Evolutionary conservation across 352 stramenopile genomes (phyloP), one percentile per base, ranked within the genome.

Genomic region (Pythium brassicae): DNA sequence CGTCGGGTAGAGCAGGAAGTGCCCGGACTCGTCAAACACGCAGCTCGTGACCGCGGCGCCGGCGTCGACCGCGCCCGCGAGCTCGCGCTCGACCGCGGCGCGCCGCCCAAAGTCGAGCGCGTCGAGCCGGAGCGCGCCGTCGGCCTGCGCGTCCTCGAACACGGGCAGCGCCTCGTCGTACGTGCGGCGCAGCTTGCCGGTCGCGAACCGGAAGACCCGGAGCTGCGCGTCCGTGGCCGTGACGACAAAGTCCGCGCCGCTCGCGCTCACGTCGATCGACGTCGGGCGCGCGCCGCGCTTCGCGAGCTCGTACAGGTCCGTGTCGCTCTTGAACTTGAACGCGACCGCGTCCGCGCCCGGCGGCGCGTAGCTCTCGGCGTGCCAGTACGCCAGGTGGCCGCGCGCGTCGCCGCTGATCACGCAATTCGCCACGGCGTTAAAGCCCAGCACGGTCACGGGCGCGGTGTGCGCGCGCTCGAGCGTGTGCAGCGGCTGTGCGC

Each of bases 321-420:
- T 99, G 40, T 98, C 87, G 22, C 97, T 83, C 69, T 99, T 99
- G 39, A 94, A 97, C 53, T 87, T 77, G 68, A 97, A 99, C 49
- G 80, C 78, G 23, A 76, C 51, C 9, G 59, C 53, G 7, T 40
- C 43, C 0, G 35, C 22, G 12, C 26, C 19, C 4, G 83, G 78
- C 9, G 83, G 70, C 49, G 76, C 80, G 70, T 72, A 87, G 53
- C 74, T 85, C 45, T 89, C 71, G 4, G 80, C 64, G 50, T 80
- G 79, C 96, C 96, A 99, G 66, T 98, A 94, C 75, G 99, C 95
- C 7, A 99, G 69, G 20, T 98, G 82, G 0, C 97, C 97, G 49
- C 83, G 87, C 35, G 73, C 55, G 71, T 99, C 97, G 32, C 76
- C 76, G 58, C 86, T 98, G 9, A 99, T 80, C n/a, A 97, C 83